Evolutionary conservation across 2,329 filamentous ascomycete genomes (phyloP).

Genomic region (Venturia nashicola): DNA sequence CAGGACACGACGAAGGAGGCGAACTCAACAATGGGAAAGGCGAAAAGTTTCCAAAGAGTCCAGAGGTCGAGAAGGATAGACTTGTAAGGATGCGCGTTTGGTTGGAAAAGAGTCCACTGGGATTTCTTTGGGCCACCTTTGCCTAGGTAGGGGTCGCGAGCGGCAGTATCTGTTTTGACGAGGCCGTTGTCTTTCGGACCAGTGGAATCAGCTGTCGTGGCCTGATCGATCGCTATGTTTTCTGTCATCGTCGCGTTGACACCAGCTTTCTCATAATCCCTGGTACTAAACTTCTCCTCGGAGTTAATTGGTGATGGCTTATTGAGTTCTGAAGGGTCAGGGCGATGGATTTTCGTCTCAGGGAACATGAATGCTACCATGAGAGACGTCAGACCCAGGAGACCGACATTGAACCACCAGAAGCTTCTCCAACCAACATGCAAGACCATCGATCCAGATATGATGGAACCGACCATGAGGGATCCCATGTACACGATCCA

Average conservation of each 20-base stretch:
- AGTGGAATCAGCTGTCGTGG: conserved; percentile 15
- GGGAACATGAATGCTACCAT: conserved; percentile 49
- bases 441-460: conserved; percentile 48
- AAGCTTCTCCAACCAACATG: conserved; percentile 49
- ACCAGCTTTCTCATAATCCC: background rate
- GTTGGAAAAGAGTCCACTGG: conserved; percentile 44
- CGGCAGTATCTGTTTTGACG: conserved; percentile 24
- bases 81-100: conserved; percentile 32
- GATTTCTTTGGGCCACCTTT: conserved; percentile 40
- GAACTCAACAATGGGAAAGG: conserved; percentile 52
- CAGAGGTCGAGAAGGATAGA: conserved; percentile 42
- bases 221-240: conserved; percentile 18
- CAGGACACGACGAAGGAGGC: conserved; percentile 50
- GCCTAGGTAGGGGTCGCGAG: conserved; percentile 43
- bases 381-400: conserved; percentile 38
- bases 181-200: conserved; percentile 16
- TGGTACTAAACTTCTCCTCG: conserved; percentile 15
- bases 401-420: conserved; percentile 48
- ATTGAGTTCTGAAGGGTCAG: conserved; percentile 20
- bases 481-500: conserved; percentile 51
- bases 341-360: conserved; percentile 48
- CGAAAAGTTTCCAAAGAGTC: conserved; percentile 49
- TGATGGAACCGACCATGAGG: conserved; percentile 46
- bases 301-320: conserved; percentile 9
- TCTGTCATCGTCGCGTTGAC: conserved; percentile 11